phyloP scores from a whole-genome alignment of 2,329 filamentous ascomycete species.

The Stachybotrys chlorohalonatus region DNA sequence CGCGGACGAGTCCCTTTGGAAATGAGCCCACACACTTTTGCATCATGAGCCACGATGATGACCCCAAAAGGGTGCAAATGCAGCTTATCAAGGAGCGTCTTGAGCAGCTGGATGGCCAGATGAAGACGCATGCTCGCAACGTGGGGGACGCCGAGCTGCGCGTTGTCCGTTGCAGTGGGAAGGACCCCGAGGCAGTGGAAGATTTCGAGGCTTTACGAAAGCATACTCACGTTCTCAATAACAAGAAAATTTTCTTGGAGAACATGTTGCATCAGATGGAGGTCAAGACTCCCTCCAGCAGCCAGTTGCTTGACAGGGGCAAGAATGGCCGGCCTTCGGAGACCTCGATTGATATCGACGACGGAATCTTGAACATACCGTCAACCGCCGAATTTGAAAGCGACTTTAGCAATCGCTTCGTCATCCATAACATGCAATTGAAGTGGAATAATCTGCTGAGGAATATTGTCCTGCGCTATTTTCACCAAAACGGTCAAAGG shows the following conservation, averaged over 20 bases:
- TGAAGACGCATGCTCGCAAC: constrained; percentile 62
- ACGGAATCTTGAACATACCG: constrained; percentile 55
- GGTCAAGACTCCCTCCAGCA: constrained; percentile 21
- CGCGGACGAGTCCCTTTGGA: constrained; percentile 81
- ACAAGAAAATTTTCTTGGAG: constrained; percentile 50
- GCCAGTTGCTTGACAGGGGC: constrained; percentile 13
- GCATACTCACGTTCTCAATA: constrained; percentile 45
- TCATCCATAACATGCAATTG: constrained; percentile 92
- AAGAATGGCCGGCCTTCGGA: constrained; percentile 22
- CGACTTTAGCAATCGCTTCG: constrained; percentile 97
- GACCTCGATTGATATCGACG: constrained; percentile 40
- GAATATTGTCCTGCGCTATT: constrained; percentile 94
- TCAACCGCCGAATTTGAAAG: constrained; percentile 75
- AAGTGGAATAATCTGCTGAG: constrained; percentile 97
- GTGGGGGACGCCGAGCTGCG: constrained; percentile 69
- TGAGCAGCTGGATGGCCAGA: constrained; percentile 67
- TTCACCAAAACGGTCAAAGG: constrained; percentile 92
- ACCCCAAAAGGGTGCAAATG: constrained; percentile 80
- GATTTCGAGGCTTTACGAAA: constrained; percentile 52
- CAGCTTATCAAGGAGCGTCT: constrained; percentile 77
- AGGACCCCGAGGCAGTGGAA: constrained; percentile 40
- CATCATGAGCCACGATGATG: constrained; percentile 85
- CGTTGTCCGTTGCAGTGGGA: constrained; percentile 40
- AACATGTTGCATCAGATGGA: constrained; percentile 45
- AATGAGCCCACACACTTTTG: constrained; percentile 90